Conservation (phyloP, 352 stramenopile species). For the Phytophthora megakarya region DNA sequence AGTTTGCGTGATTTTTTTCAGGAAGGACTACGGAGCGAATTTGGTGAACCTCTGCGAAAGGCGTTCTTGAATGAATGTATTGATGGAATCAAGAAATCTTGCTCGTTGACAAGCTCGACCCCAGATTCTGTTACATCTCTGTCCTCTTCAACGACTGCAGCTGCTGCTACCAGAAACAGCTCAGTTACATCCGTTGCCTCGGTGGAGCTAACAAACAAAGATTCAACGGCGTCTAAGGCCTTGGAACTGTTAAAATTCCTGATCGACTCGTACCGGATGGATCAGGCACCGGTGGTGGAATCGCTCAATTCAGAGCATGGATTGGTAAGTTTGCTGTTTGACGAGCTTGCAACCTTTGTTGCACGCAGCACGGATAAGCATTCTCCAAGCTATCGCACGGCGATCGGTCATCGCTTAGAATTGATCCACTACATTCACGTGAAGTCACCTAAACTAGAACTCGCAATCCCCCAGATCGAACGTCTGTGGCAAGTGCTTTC, state of each 20-base stretch:
- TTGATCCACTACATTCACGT: slow-evolving; percentile 88
- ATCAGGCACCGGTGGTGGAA: slow-evolving; percentile 71
- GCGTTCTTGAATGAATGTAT: slow-evolving; percentile 77
- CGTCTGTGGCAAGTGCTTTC: slow-evolving; percentile 80
- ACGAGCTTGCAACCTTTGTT: slow-evolving; percentile 85
- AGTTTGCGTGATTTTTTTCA: slow-evolving; percentile 82
- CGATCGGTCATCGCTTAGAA: slow-evolving; percentile 83
- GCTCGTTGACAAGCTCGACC: slow-evolving; percentile 38
- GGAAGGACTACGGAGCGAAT: slow-evolving; percentile 76
- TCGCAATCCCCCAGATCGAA: slow-evolving; percentile 77
- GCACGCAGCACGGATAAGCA: slow-evolving; percentile 56
- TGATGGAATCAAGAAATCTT: slow-evolving; percentile 79
- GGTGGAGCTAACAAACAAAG: slow-evolving; percentile 36
- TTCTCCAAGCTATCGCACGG: slow-evolving; percentile 60
- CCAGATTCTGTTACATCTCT: slow-evolving; percentile 23
- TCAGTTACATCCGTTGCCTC: slow-evolving; percentile 18
- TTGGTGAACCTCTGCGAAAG: slow-evolving; percentile 68
- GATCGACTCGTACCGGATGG: slow-evolving; percentile 82
- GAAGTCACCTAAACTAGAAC: slow-evolving; percentile 76
- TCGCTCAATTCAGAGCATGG: slow-evolving; percentile 74
- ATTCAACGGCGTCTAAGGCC: slow-evolving; percentile 63
- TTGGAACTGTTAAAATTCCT: slow-evolving; percentile 87
- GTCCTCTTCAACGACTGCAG: slow-evolving; percentile 19
- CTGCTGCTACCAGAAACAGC: slow-evolving; percentile 22
- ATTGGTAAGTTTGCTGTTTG: slow-evolving; percentile 79